Percentiles rank a stretch among this genome's conserved stretches.
These are phyloP conservation scores for Globisporangium middletonii DNA, from an alignment of 352 stramenopile genomes.

Conservation along the genomic window DNA sequence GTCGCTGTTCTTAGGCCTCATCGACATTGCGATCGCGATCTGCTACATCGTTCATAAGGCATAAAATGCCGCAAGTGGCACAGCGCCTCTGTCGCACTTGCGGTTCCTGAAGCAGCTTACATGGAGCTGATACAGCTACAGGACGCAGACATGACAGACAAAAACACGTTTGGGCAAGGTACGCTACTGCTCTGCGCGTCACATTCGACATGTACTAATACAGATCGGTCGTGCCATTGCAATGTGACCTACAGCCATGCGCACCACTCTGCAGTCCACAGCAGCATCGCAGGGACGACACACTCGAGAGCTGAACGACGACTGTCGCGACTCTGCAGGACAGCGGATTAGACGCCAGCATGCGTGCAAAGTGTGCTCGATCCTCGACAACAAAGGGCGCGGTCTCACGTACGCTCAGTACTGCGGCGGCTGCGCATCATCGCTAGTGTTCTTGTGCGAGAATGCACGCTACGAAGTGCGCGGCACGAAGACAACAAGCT, in stretches of 20 bases:
- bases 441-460: not conserved
- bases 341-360: not conserved
- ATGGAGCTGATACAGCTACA: not conserved
- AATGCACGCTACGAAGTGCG: not conserved
- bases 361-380: not conserved
- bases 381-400: not conserved
- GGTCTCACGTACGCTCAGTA: not conserved
- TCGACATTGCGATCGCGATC: constrained; percentile 13
- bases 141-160: not conserved
- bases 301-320: not conserved
- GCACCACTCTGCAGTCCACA: not conserved
- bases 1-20: constrained; percentile 11
- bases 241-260: not conserved
- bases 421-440: not conserved
- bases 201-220: too few species aligned
- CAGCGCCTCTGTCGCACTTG: not conserved
- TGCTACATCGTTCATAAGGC: constrained; percentile 7
- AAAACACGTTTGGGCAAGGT: not conserved
- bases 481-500: not conserved
- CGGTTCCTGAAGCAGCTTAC: not conserved
- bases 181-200: too few species aligned
- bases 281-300: not conserved
- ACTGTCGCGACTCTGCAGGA: not conserved
- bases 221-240: too few species aligned
- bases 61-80: not conserved